These are phyloP conservation scores for Trifolium pratense DNA, from an alignment of 306 rosid species.

Conservation along the genomic window DNA sequence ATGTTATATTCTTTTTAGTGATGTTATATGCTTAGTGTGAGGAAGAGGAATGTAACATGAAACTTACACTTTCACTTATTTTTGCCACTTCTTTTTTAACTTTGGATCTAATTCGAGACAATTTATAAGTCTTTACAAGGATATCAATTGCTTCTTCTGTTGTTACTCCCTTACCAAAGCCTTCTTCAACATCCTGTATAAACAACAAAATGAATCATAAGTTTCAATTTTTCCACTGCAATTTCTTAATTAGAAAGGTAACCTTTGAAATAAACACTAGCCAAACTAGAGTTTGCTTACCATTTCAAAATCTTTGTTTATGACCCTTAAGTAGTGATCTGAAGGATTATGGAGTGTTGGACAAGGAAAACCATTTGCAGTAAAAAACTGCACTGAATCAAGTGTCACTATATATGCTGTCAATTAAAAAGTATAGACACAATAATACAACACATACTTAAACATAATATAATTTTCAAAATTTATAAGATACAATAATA, in stretches of 20 bases:
- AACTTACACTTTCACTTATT: constrained; percentile 51
- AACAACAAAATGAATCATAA: not conserved
- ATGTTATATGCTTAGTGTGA: not conserved
- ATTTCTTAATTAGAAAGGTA: constrained; percentile 3
- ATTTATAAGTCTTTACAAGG: constrained; percentile 48
- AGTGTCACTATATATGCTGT: not conserved
- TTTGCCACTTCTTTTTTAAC: constrained; percentile 47
- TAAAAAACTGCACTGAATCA: constrained; percentile 56
- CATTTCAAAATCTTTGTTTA: constrained; percentile 77
- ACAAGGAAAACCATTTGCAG: constrained; percentile 73
- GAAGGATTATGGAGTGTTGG: constrained; percentile 68
- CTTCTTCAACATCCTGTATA: constrained; percentile 53
- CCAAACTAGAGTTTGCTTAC: constrained; percentile 39
- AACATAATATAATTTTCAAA: not conserved
- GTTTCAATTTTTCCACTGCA: constrained; percentile 1
- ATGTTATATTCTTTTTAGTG: not conserved
- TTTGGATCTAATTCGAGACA: constrained; percentile 45
- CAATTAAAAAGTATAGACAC: not conserved
- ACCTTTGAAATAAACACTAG: not conserved
- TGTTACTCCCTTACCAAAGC: constrained; percentile 33
- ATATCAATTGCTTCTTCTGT: constrained; percentile 55
- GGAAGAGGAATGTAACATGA: constrained; percentile 18
- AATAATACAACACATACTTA: not conserved
- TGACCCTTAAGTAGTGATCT: constrained; percentile 71
- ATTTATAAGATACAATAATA: not conserved